Base-by-base conservation (phyloP, 2,329 filamentous ascomycete genomes). In the Fusarium dlaminii region DNA sequence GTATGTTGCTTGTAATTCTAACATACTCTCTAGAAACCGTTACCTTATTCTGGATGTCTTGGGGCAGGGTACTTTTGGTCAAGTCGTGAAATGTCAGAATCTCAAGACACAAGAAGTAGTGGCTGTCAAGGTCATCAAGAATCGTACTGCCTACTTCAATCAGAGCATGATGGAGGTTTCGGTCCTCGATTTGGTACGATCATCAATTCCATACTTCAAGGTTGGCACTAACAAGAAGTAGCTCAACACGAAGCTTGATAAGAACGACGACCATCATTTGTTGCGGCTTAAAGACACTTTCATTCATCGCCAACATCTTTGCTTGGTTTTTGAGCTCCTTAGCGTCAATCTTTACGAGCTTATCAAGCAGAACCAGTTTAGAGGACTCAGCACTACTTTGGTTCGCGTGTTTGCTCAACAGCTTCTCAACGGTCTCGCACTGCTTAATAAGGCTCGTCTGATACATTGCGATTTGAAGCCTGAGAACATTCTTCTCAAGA, bases 121-220 rank as follows among this genome's bases (percentile, higher is more conserved):
- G 49, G 96, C 96, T 8, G 96, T 99, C 76, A 99, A 99, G 85
- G 96, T 99, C 62, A 96, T 99, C 85, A 99, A 99, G 86, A 99
- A 99, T 83, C 92, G 96, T 79, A 99, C 96, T 4, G 96, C 96
- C 42, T 99, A 99, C 83, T 99, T 99, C 86, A 99, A 99, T 81
- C 96, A 99, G 83, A 98, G 96, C 83, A 99, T 99, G 96, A 99
- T 99, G 96, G 96, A 99, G 82, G 96, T 99, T 37, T 99, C 96
- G 4, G 96, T 99, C 30, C 87, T 99, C 66, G 96, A 99, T 83
- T 82, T 99, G 87, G 94, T 97, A 87, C 66, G 27, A 32, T 34
- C 24, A 20, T 36, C 22, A 39, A 24, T n/a, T 27, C 34, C 27
- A 42, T 15, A 27, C 29, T 37, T 15, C 13, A 29, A 20, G 30